Conservation (phyloP, 495 filamentous ascomycete genomes). For the Aspergillus cristatus region DNA sequence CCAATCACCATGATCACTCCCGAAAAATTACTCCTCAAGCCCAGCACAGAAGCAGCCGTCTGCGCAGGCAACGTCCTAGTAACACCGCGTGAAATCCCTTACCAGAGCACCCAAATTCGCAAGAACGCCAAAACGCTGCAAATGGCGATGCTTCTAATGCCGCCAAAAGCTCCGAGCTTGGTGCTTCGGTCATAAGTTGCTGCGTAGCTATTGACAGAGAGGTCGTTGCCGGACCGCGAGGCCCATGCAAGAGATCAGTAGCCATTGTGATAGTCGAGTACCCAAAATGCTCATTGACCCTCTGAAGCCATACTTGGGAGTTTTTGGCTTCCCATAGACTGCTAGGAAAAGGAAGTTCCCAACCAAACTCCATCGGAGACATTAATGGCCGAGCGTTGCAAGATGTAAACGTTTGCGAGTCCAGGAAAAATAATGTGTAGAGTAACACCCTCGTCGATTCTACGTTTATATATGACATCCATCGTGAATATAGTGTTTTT, state of each 20-base stretch:
- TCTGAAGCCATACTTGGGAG: neutral
- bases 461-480: neutral
- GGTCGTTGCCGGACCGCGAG: neutral
- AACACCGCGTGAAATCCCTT: neutral
- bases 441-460: constrained; percentile 1
- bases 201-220: constrained; percentile 1
- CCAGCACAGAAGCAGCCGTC: constrained; percentile 73
- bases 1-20: constrained; percentile 78
- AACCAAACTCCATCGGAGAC: constrained; percentile 1
- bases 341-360: constrained; percentile 1
- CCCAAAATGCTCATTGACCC: no score
- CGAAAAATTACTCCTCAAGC: constrained; percentile 65
- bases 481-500: neutral
- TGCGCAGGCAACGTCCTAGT: constrained; percentile 63
- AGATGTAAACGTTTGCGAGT: constrained; percentile 1
- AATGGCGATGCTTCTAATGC: neutral
- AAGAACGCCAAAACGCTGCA: neutral
- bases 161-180: neutral
- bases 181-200: constrained; percentile 1
- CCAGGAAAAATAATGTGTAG: neutral
- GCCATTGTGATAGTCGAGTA: neutral
- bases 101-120: neutral
- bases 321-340: constrained; percentile 3
- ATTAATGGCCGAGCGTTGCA: constrained; percentile 1
- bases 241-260: no score